Percentiles rank a stretch among this genome's conserved stretches.
Conservation (phyloP, 257 asterid genomes). For the Eucommia ulmoides region DNA sequence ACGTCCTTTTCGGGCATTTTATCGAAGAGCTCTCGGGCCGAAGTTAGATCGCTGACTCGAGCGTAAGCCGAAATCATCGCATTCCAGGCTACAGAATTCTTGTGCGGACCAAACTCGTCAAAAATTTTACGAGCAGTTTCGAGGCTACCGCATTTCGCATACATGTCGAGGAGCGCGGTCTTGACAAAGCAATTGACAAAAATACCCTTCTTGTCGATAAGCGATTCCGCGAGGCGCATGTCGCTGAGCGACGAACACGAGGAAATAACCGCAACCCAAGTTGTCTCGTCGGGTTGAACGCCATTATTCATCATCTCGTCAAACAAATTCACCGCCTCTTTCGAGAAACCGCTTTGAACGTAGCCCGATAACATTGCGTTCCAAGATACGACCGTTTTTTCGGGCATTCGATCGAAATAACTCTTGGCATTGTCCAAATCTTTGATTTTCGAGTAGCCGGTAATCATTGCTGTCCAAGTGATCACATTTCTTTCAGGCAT, state of each 20-base stretch:
- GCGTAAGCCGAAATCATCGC: background rate
- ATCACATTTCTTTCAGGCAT: constrained; percentile 2
- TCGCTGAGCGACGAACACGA: background rate
- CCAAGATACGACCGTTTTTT: background rate
- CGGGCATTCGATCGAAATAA: background rate
- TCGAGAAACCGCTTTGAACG: background rate
- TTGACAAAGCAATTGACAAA: background rate
- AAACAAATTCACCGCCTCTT: background rate
- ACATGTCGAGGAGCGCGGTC: constrained; percentile 1
- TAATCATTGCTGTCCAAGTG: constrained; percentile 1
- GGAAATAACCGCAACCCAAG: constrained; percentile 1
- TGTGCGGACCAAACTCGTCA: background rate
- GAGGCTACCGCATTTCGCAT: background rate
- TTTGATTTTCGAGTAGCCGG: background rate
- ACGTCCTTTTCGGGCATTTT: background rate
- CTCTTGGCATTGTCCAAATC: constrained; percentile 1
- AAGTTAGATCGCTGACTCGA: background rate
- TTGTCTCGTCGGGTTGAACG: background rate
- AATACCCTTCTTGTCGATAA: background rate
- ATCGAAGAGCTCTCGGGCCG: constrained; percentile 1
- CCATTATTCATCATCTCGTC: background rate
- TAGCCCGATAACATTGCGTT: constrained; percentile 1
- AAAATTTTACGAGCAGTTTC: background rate
- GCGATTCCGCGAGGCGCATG: background rate
- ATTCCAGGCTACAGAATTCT: constrained; percentile 1